Conservation (phyloP, 2,329 filamentous ascomycete species). For the Exophiala oligosperma region DNA sequence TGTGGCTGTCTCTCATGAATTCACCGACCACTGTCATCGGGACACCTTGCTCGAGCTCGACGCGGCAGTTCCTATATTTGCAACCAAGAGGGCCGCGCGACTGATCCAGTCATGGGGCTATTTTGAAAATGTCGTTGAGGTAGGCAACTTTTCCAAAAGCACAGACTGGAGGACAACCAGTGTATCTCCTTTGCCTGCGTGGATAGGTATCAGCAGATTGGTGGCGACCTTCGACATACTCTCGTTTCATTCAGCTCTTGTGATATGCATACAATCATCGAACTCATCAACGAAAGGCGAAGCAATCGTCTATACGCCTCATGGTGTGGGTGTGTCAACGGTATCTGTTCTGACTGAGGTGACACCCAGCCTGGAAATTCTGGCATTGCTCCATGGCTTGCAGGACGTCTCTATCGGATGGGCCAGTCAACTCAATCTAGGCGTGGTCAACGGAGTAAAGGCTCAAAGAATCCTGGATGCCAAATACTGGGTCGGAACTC, state of each 20-base stretch:
- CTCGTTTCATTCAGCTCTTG: slow-evolving; percentile 62
- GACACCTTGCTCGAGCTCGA: slow-evolving; percentile 60
- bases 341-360: slow-evolving; percentile 47
- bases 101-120: slow-evolving; percentile 60
- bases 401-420: slow-evolving; percentile 58
- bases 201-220: slow-evolving; percentile 62
- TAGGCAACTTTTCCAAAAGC: slow-evolving; percentile 45
- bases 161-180: slow-evolving; percentile 49
- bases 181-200: slow-evolving; percentile 46
- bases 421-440: slow-evolving; percentile 62
- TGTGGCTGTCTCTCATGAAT: slow-evolving; percentile 64
- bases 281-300: slow-evolving; percentile 38
- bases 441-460: slow-evolving; percentile 61
- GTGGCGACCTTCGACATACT: slow-evolving; percentile 55
- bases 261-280: slow-evolving; percentile 53
- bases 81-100: slow-evolving; percentile 58
- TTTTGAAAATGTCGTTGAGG: slow-evolving; percentile 57
- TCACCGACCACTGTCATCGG: slow-evolving; percentile 68
- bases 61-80: slow-evolving; percentile 57
- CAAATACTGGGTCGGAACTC: slow-evolving; percentile 65
- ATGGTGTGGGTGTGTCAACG: slow-evolving; percentile 55
- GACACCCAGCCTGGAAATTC: slow-evolving; percentile 49
- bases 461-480: slow-evolving; percentile 55
- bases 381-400: slow-evolving; percentile 65
- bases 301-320: slow-evolving; percentile 64